These are phyloP conservation scores for Botryotinia convoluta DNA, from an alignment of 2,329 filamentous ascomycete genomes.

Conservation along the genomic window DNA sequence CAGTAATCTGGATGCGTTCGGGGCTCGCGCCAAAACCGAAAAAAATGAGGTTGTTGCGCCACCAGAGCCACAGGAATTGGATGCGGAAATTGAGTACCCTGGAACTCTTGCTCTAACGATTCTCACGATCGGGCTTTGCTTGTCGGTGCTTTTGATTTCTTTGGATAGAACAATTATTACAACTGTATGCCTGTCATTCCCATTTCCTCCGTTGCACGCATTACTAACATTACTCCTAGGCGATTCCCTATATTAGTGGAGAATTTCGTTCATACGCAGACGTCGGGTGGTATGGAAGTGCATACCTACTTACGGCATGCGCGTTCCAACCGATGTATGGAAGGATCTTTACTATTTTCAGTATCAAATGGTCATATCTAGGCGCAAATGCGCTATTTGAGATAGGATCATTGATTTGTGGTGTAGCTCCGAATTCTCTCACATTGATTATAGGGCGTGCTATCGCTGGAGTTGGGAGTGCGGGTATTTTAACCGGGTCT, in stretches of 20 bases:
- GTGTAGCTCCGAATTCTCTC: slow-evolving; percentile 53
- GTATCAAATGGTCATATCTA: slow-evolving; percentile 8
- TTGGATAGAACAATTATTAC: slow-evolving; percentile 41
- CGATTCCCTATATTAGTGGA: slow-evolving; percentile 39
- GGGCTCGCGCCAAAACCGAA: neutral
- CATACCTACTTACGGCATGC: slow-evolving; percentile 48
- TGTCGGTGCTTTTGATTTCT: slow-evolving; percentile 32
- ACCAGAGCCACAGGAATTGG: neutral
- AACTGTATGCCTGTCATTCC: slow-evolving; percentile 39
- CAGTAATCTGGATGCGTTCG: neutral
- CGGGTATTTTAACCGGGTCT: slow-evolving; percentile 43
- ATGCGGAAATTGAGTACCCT: neutral
- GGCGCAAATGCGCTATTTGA: slow-evolving; percentile 16
- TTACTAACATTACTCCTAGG: slow-evolving; percentile 42
- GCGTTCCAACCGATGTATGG: slow-evolving; percentile 45
- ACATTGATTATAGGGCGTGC: slow-evolving; percentile 62
- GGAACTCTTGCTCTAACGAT: slow-evolving; percentile 30
- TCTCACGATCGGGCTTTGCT: slow-evolving; percentile 35
- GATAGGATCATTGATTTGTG: slow-evolving; percentile 51
- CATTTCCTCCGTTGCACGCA: slow-evolving; percentile 39
- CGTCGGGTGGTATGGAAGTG: slow-evolving; percentile 48
- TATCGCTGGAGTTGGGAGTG: slow-evolving; percentile 62
- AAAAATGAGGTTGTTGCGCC: neutral
- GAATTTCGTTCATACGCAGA: slow-evolving; percentile 4
- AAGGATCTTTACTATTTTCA: slow-evolving; percentile 10